Percentiles rank a stretch among this genome's conserved stretches.
Evolutionary conservation across 163 green algal genomes (phyloP).

Genomic region (Coccomyxa subellipsoidea): DNA sequence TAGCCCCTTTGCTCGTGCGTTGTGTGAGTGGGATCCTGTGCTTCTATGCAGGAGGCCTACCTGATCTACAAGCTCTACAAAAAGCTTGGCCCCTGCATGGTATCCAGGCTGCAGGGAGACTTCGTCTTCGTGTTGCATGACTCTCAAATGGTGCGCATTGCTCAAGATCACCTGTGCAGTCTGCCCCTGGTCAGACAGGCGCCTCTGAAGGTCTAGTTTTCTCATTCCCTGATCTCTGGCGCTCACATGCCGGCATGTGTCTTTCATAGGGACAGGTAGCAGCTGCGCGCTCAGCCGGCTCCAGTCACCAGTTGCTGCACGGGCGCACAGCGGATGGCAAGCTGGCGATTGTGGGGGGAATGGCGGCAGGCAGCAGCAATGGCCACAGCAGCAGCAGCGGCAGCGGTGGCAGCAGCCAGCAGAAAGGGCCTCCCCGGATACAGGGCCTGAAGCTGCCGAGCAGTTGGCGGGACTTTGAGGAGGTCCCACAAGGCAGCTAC

Average conservation of each 20-base stretch:
- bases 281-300: not conserved
- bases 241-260: no score
- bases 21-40: no score
- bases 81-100: conserved; percentile 4
- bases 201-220: no score
- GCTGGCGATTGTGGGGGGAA: not conserved
- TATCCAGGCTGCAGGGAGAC: conserved; percentile 13
- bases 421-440: not conserved
- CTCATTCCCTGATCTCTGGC: no score
- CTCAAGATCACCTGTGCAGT: no score
- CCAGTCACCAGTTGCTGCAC: conserved; percentile 2
- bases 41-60: conserved; percentile 15
- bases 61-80: conserved; percentile 11
- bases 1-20: no score
- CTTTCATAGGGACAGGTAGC: conserved; percentile 1
- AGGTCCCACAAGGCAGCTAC: not conserved
- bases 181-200: no score
- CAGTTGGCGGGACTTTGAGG: not conserved
- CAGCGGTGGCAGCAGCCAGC: not conserved
- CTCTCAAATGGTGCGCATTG: not conserved
- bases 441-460: not conserved
- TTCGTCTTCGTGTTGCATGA: conserved; percentile 17
- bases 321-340: conserved; percentile 3
- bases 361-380: not conserved
- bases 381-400: not conserved